Evolutionary conservation across 2,329 filamentous ascomycete species (phyloP).

Genomic region (Calonectria naviculata): DNA sequence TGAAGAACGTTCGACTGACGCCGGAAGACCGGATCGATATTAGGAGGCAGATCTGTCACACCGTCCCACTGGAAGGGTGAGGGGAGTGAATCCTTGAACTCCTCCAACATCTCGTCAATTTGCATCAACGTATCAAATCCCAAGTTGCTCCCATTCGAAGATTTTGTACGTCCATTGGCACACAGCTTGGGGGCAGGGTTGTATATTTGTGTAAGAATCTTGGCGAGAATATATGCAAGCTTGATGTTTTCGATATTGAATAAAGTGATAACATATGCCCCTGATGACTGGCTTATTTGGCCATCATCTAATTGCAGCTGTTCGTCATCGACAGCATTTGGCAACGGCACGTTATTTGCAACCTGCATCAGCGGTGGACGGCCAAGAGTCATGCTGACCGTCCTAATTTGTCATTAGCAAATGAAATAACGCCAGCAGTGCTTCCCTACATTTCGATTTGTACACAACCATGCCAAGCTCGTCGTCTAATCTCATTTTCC

Average conservation of each 20-base stretch:
- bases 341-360: slow-evolving; percentile 1
- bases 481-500: not conserved
- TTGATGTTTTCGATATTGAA: slow-evolving; percentile 15
- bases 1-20: slow-evolving; percentile 9
- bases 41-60: not conserved
- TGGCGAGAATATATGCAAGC: not conserved
- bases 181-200: not conserved
- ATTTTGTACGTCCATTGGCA: not conserved
- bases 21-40: not conserved
- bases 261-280: not conserved
- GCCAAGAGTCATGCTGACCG: slow-evolving; percentile 15
- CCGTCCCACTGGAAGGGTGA: not conserved
- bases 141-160: not conserved
- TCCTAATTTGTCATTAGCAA: not conserved
- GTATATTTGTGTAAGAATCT: slow-evolving; percentile 9
- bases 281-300: not conserved
- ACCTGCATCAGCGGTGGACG: slow-evolving; percentile 2
- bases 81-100: not conserved
- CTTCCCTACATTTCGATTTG: slow-evolving; percentile 17
- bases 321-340: slow-evolving; percentile 1
- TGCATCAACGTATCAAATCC: not conserved
- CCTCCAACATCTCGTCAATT: not conserved
- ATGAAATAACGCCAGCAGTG: too few species aligned
- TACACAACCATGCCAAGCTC: slow-evolving; percentile 10
- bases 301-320: not conserved